Evolutionary conservation across 345 rosid species (phyloP).

Genomic region (Kandelia obovata): DNA sequence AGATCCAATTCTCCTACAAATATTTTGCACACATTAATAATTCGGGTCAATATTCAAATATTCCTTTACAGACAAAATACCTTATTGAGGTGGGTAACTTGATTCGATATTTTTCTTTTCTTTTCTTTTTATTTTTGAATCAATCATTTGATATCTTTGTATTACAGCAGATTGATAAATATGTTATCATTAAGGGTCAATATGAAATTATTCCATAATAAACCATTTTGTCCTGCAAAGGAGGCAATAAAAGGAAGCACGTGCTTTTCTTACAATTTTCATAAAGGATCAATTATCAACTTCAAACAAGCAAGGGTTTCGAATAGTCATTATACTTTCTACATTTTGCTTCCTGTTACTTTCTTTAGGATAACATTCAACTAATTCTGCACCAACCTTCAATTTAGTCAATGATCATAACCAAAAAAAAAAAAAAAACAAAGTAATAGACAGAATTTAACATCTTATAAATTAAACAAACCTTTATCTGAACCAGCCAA

Average conservation of each 20-base stretch:
- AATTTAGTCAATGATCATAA: neutral
- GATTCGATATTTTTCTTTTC: too few relatives aligned
- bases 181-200: too few relatives aligned
- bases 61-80: too few relatives aligned
- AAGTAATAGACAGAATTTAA: neutral
- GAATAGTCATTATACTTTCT: neutral
- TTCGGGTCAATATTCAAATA: too few relatives aligned
- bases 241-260: neutral
- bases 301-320: neutral
- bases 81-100: too few relatives aligned
- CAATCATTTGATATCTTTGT: too few relatives aligned
- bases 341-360: neutral
- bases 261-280: neutral
- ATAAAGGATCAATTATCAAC: neutral
- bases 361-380: neutral
- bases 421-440: neutral
- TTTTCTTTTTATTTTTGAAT: too few relatives aligned
- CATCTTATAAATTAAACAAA: slow-evolving; percentile 33
- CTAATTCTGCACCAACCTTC: neutral
- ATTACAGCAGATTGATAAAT: too few relatives aligned
- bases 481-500: slow-evolving; percentile 89
- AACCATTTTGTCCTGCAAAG: too few relatives aligned
- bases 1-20: too few relatives aligned
- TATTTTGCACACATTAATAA: too few relatives aligned
- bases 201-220: too few relatives aligned